A percentile compares a stretch with the other conserved stretches of the same genome.
Evolutionary conservation across 2,329 filamentous ascomycete genomes (phyloP).

Genomic region (Apiospora phragmitis): DNA sequence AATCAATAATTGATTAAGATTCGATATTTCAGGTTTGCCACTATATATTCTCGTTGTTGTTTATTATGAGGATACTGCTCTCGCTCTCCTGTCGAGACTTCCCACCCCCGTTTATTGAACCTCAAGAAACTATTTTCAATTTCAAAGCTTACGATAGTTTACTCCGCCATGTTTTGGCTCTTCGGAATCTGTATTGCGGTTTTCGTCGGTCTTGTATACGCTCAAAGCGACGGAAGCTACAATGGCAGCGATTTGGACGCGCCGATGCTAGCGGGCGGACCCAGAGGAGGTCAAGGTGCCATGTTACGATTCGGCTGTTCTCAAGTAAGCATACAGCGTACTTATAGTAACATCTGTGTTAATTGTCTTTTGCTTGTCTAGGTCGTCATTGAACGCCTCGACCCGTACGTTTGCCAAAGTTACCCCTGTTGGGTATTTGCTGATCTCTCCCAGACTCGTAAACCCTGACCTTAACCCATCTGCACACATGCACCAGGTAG

Average conservation of each 20-base stretch:
- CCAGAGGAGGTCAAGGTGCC: not conserved
- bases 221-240: not conserved
- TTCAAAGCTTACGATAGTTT: not conserved
- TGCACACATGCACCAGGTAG: constrained; percentile 33
- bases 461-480: constrained; percentile 30
- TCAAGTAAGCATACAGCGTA: not conserved
- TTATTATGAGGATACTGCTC: not conserved
- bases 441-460: constrained; percentile 33
- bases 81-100: not conserved
- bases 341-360: too few relatives aligned
- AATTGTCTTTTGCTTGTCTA: not conserved
- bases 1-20: not conserved
- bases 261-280: not conserved
- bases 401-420: not conserved
- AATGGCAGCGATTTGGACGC: constrained; percentile 1
- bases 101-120: not conserved
- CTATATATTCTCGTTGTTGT: not conserved
- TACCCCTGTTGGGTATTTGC: constrained; percentile 18
- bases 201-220: not conserved
- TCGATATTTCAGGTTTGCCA: too few relatives aligned
- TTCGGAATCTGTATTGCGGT: not conserved
- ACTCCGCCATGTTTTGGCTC: not conserved
- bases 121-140: not conserved
- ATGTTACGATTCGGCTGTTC: constrained; percentile 30
- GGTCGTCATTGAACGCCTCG: not conserved